phyloP scores from a whole-genome alignment of 2,329 filamentous ascomycete genomes.

The Trichophyton schoenleinii region DNA sequence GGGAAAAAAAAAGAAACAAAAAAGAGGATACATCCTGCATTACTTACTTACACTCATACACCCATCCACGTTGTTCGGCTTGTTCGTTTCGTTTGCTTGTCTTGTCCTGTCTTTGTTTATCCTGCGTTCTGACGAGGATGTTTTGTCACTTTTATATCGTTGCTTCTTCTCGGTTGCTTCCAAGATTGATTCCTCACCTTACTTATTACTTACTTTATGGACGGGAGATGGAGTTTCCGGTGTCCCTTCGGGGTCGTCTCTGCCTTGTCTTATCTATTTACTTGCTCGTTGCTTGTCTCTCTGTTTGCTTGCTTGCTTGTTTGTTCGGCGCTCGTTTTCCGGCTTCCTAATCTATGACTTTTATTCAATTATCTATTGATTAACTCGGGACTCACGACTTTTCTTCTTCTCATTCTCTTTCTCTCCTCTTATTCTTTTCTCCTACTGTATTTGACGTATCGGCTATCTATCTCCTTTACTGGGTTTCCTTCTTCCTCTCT shows the following conservation, averaged over 20 bases:
- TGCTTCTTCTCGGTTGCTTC: background rate
- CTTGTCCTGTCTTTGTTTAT: background rate
- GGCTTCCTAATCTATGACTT: background rate
- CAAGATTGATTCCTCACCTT: background rate
- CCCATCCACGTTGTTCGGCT: background rate
- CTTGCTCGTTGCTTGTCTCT: background rate
- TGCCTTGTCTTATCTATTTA: no score
- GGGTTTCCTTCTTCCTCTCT: background rate
- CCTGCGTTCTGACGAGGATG: background rate
- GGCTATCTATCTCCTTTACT: background rate
- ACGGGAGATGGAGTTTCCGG: constrained; percentile 1
- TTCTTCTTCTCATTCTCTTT: background rate
- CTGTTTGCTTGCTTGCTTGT: background rate
- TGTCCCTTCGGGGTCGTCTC: background rate
- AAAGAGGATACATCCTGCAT: background rate
- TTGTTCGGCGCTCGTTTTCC: background rate
- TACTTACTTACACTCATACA: no score
- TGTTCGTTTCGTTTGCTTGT: background rate
- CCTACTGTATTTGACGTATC: background rate
- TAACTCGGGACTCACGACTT: background rate
- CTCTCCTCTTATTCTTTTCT: background rate
- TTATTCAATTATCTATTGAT: background rate
- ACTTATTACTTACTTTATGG: background rate
- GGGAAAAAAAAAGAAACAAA: background rate
- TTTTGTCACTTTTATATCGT: background rate